phyloP scores from a whole-genome alignment of 2,329 filamentous ascomycete genomes.

The Cladosporium oxysporum region DNA sequence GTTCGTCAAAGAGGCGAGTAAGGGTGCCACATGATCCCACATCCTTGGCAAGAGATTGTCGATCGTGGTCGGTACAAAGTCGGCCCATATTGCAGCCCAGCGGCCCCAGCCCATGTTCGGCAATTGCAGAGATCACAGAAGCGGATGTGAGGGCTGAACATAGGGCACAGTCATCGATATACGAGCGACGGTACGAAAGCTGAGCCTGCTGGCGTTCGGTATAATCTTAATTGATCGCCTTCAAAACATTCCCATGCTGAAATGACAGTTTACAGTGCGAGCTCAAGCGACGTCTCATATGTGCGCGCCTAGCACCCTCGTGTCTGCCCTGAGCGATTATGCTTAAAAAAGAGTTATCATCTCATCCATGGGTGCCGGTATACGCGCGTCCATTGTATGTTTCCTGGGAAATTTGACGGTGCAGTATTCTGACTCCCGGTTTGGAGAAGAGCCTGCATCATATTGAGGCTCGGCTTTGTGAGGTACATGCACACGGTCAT shows the following conservation, averaged over 20 bases:
- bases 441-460: neutral
- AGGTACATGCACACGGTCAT: too few species aligned
- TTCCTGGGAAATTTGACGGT: neutral
- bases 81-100: neutral
- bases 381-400: too few species aligned
- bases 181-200: neutral
- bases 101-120: neutral
- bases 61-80: neutral
- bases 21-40: neutral
- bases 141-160: neutral
- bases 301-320: neutral
- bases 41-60: neutral
- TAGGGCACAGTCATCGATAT: neutral
- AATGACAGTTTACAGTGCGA: neutral
- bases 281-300: neutral
- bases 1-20: neutral
- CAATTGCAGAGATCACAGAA: neutral
- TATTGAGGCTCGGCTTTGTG: neutral
- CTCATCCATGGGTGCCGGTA: too few species aligned
- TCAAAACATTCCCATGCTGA: neutral
- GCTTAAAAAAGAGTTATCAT: neutral
- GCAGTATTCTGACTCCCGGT: neutral
- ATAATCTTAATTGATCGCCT: neutral
- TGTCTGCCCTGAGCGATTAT: neutral
- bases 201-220: neutral